Evolutionary conservation across 148 eudicot genomes (phyloP).

Genomic region (Chenopodium suecicum): DNA sequence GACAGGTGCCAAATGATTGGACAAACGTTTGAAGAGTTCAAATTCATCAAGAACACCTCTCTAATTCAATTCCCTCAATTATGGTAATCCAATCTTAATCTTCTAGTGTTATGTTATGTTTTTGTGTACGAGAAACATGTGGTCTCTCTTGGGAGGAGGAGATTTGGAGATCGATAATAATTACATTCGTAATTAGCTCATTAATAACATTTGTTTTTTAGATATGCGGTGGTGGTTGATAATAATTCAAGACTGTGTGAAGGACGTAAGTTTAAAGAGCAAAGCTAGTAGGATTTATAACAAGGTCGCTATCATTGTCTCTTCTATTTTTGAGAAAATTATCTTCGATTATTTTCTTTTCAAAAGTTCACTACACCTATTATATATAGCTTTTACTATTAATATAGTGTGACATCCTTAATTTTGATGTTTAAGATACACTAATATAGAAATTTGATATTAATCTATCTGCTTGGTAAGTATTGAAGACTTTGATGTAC

Average conservation of each 20-base stretch:
- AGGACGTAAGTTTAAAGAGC: too few relatives aligned
- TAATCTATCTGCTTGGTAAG: too few relatives aligned
- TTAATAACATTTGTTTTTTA: too few relatives aligned
- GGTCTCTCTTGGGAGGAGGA: background rate
- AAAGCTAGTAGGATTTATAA: too few relatives aligned
- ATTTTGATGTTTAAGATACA: background rate
- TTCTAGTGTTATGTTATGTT: background rate
- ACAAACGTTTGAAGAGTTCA: slow-evolving; percentile 8
- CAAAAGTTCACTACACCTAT: too few relatives aligned
- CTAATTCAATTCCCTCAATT: background rate
- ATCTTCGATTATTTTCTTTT: too few relatives aligned
- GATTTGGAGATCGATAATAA: background rate
- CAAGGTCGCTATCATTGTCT: too few relatives aligned
- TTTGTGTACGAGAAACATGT: background rate
- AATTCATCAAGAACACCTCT: slow-evolving; percentile 8
- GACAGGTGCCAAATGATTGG: slow-evolving; percentile 13
- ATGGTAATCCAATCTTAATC: background rate
- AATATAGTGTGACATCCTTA: background rate
- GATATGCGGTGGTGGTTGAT: background rate
- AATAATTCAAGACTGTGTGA: too few relatives aligned
- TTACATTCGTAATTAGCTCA: background rate
- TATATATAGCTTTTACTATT: too few relatives aligned
- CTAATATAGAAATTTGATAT: background rate
- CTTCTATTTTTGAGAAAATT: too few relatives aligned
- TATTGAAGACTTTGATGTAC: too few relatives aligned